These are phyloP conservation scores for Gynochthodes officinalis DNA, from an alignment of 257 asterid genomes.

Conservation along the genomic window DNA sequence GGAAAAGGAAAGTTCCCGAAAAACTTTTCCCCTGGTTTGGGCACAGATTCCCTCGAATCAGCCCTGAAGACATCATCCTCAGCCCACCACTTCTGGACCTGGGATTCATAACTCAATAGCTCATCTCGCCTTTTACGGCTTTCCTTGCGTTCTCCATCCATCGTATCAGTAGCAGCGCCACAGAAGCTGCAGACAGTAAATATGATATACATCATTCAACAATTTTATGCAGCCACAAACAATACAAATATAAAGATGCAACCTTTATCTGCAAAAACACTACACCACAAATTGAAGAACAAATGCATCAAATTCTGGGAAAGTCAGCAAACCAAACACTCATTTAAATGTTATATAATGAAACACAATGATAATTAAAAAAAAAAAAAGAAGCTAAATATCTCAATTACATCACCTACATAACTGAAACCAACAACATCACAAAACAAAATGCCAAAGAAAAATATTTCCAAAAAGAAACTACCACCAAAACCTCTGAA, in stretches of 20 bases:
- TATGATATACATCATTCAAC: not conserved
- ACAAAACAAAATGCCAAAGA: too few relatives aligned
- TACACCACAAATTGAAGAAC: too few relatives aligned
- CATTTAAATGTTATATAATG: too few relatives aligned
- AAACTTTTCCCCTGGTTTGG: constrained; percentile 78
- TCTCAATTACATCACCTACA: too few relatives aligned
- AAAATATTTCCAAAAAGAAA: too few relatives aligned
- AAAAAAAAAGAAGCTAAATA: too few relatives aligned
- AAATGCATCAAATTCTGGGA: not conserved
- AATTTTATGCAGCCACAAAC: not conserved
- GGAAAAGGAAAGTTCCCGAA: constrained; percentile 90
- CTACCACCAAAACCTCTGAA: too few relatives aligned
- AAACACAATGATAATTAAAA: too few relatives aligned
- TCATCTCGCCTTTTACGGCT: constrained; percentile 24
- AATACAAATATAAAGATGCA: not conserved
- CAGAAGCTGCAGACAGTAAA: constrained; percentile 32
- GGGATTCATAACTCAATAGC: constrained; percentile 55
- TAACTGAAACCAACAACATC: too few relatives aligned
- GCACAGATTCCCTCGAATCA: constrained; percentile 55
- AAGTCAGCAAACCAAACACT: too few relatives aligned
- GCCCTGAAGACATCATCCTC: constrained; percentile 72
- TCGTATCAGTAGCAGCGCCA: constrained; percentile 35
- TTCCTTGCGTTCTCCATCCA: constrained; percentile 65
- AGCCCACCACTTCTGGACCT: constrained; percentile 67
- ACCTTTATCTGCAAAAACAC: not conserved